A percentile compares a stretch with the other conserved stretches of the same genome.
Conservation (phyloP, 2,329 filamentous ascomycete genomes). For the Aspergillus awamori region DNA sequence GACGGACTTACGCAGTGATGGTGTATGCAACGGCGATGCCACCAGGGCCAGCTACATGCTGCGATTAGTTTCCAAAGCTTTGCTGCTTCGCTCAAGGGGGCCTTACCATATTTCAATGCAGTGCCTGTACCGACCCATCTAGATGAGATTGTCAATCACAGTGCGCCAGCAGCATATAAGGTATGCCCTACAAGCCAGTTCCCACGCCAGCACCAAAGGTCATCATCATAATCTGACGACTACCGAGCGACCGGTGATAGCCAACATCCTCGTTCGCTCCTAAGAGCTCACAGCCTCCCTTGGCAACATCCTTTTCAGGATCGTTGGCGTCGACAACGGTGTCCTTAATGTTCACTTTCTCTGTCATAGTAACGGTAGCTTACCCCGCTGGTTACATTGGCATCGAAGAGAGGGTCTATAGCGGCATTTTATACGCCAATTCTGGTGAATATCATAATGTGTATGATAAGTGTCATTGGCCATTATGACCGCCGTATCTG, state of each 20-base stretch:
- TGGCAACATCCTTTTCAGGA: conserved; percentile 4
- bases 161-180: no score
- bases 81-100: neutral
- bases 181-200: conserved; percentile 27
- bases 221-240: conserved; percentile 44
- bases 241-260: conserved; percentile 34
- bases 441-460: neutral
- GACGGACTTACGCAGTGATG: conserved; percentile 29
- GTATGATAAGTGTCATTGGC: neutral
- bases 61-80: neutral
- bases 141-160: neutral
- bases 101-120: conserved; percentile 35
- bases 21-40: conserved; percentile 39
- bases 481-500: conserved; percentile 1
- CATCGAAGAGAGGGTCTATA: neutral
- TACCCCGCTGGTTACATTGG: neutral
- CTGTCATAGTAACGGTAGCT: neutral
- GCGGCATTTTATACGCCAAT: neutral
- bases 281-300: conserved; percentile 6
- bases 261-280: conserved; percentile 26
- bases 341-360: neutral
- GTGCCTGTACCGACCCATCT: conserved; percentile 41
- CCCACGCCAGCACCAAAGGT: conserved; percentile 43
- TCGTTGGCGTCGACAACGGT: neutral
- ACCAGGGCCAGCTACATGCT: conserved; percentile 32